These are phyloP conservation scores for Fagopyrum tataricum DNA, from an alignment of 148 eudicot genomes.

Conservation along the genomic window DNA sequence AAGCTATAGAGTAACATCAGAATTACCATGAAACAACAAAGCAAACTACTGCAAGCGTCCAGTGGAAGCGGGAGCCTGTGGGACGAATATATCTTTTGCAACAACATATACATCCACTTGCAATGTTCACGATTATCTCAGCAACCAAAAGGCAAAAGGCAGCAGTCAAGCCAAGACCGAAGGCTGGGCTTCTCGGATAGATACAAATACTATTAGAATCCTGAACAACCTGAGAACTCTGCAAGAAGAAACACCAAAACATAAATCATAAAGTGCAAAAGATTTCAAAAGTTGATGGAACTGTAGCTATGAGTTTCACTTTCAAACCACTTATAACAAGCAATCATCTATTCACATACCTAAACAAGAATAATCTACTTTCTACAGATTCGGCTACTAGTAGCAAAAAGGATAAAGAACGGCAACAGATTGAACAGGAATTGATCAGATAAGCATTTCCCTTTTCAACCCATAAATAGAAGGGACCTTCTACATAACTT, in stretches of 20 bases:
- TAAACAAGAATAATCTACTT: neutral
- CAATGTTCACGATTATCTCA: conserved; percentile 50
- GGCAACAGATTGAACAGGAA: neutral
- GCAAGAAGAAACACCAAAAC: conserved; percentile 18
- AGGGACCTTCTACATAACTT: neutral
- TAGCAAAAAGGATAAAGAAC: neutral
- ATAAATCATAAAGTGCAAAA: neutral
- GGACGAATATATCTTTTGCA: conserved; percentile 50
- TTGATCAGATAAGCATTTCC: neutral
- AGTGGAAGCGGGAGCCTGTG: conserved; percentile 33
- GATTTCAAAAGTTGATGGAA: neutral
- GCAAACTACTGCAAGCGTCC: conserved; percentile 62
- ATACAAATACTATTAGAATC: conserved; percentile 33
- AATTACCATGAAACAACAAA: conserved; percentile 81
- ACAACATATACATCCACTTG: conserved; percentile 77
- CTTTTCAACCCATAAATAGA: neutral
- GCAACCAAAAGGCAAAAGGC: conserved; percentile 64
- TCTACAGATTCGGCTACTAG: neutral
- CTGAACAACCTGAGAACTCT: conserved; percentile 53
- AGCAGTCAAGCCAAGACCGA: conserved; percentile 62
- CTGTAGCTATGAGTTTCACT: neutral
- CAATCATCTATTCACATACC: neutral
- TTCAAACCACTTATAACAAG: neutral
- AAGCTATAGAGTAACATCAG: neutral
- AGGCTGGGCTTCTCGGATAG: conserved; percentile 79